Conservation (phyloP, 2,329 filamentous ascomycete species). For the Bipolaris sorokiniana region DNA sequence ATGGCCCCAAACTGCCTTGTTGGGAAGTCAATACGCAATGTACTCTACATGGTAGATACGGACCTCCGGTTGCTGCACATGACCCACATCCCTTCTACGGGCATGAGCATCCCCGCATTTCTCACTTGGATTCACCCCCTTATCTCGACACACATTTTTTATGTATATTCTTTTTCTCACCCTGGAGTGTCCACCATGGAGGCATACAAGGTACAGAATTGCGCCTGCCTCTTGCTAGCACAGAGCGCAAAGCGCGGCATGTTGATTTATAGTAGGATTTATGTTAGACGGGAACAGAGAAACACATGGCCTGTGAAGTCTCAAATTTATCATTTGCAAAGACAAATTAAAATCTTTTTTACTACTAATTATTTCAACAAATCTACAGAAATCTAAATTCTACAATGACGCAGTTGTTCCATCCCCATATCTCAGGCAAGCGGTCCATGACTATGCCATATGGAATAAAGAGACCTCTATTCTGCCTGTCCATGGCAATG, state of each 20-base stretch:
- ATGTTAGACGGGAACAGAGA: neutral
- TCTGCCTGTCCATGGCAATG: neutral
- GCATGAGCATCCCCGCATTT: neutral
- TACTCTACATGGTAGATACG: neutral
- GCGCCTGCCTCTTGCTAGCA: neutral
- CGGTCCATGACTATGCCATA: neutral
- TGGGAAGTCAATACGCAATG: slow-evolving; percentile 6
- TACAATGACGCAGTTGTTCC: neutral
- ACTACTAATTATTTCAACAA: neutral
- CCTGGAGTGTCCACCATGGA: no score
- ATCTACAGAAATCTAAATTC: neutral
- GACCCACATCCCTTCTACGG: neutral
- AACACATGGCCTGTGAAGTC: neutral
- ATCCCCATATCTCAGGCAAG: neutral
- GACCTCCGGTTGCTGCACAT: neutral
- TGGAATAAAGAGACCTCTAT: neutral
- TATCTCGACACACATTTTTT: neutral
- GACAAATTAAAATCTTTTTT: no score
- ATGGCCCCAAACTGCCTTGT: slow-evolving; percentile 8
- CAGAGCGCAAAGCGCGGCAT: neutral
- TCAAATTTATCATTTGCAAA: neutral
- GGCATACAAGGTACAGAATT: no score
- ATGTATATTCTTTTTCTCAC: no score
- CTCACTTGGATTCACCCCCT: neutral
- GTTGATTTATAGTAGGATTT: neutral